Base-by-base conservation (phyloP, 2,329 filamentous ascomycete genomes). In the Ophiosphaerella narmari region DNA sequence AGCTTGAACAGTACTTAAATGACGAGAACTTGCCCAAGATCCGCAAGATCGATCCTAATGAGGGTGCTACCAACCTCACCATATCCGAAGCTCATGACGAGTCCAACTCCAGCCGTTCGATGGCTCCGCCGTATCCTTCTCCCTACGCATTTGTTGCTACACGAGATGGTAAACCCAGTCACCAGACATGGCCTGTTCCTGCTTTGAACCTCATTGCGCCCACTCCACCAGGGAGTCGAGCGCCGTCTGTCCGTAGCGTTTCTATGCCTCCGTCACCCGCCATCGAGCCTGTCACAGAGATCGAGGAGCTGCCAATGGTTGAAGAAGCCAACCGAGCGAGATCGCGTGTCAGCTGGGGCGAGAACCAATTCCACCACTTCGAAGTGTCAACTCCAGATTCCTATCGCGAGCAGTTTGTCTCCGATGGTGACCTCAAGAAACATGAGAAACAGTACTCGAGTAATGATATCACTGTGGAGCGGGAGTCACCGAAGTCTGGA, bases 191-290 rank as follows among this genome's bases (percentile, higher is more conserved):
- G 71, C 67, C 72, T 14, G 78, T 85, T 16, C 82, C 82, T 9
- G 68, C 63, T n/a, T 72, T 86, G 13, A 82, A 80, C 37, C 70
- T 85, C 21, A 82, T 84, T 45, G 77, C 81, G 39, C 80, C 83
- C 2, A 86, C 83, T 6, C 83, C 83, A 14, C 83, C 83, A 16
- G 77, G 75, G 16, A 82, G 80, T 51, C 59, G 70, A 49, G 75
- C 73, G 21, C 72, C 73, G 8, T 70, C 68, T 24, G 67, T 70
- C 14, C 70, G 68, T 29, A 71, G 68, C 32, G 63, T 62, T 7
- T 75, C 72, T 23, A 36, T 65, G 13, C 70, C 67, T 18, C 60
- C 69, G 14, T 74, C 72, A 2, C 74, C 74, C 2, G 59, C 54
- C 3, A 66, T 68, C 12, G 63, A 68, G 38, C 68, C 70, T 7